These are phyloP conservation scores for Leptographium galeiforme DNA, from an alignment of 2,329 filamentous ascomycete species.

Conservation along the genomic window DNA sequence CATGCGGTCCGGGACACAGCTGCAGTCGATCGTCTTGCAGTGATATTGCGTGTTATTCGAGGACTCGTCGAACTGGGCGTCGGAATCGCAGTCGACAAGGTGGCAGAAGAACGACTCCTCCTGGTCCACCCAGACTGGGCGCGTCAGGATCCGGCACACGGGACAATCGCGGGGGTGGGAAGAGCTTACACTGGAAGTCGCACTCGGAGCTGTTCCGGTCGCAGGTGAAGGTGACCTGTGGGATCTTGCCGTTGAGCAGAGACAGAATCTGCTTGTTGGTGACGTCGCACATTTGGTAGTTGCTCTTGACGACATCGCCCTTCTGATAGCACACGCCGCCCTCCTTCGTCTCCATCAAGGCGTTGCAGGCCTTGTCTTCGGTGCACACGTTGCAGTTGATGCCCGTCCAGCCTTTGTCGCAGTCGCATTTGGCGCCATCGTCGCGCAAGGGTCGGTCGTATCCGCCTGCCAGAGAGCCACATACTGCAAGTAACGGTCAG, in stretches of 20 bases:
- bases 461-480: constrained; percentile 75
- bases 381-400: constrained; percentile 98
- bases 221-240: constrained; percentile 91
- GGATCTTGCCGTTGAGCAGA: constrained; percentile 69
- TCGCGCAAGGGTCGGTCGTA: constrained; percentile 64
- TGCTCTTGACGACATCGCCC: constrained; percentile 81
- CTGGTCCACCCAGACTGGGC: constrained; percentile 84
- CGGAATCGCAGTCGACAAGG: constrained; percentile 66
- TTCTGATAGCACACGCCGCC: constrained; percentile 87
- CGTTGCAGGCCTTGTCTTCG: constrained; percentile 68
- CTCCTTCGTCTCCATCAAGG: constrained; percentile 69
- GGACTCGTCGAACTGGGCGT: constrained; percentile 50
- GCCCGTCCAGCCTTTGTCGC: constrained; percentile 85
- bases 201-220: constrained; percentile 61
- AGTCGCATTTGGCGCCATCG: constrained; percentile 51
- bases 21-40: constrained; percentile 74
- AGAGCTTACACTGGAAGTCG: constrained; percentile 76
- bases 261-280: constrained; percentile 90
- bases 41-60: constrained; percentile 75
- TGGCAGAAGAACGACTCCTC: constrained; percentile 94
- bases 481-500: constrained; percentile 36
- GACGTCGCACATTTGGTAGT: constrained; percentile 96
- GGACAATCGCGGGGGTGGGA: not conserved
- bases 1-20: constrained; percentile 82
- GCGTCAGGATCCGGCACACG: not conserved